A percentile compares a stretch with the other conserved stretches of the same genome.
Evolutionary conservation across 345 rosid genomes (phyloP).

Genomic region (Turritis glabra): DNA sequence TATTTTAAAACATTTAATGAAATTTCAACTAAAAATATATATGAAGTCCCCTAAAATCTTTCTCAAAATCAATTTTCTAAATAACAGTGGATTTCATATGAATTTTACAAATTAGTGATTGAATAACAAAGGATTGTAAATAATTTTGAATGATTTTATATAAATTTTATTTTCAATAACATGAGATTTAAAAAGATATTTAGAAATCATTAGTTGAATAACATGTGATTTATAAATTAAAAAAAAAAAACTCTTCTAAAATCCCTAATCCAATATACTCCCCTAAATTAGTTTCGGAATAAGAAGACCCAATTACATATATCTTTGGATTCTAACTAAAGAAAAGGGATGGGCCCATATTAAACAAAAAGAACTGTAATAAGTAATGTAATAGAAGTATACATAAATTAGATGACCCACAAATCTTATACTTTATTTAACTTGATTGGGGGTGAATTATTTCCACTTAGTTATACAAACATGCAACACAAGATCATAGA

Average conservation of each 20-base stretch:
- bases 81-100: too few species aligned
- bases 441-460: conserved; percentile 2
- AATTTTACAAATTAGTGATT: too few species aligned
- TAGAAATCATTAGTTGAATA: not conserved
- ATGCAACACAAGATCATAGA: conserved; percentile 12
- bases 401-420: not conserved
- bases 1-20: too few species aligned
- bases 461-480: conserved; percentile 3
- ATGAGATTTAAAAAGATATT: not conserved
- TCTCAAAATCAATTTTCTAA: too few species aligned
- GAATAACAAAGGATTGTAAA: not conserved
- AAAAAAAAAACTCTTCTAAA: too few species aligned
- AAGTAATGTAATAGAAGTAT: not conserved
- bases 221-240: not conserved
- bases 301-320: not conserved
- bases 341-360: not conserved
- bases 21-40: too few species aligned
- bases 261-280: too few species aligned
- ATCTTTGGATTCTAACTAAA: not conserved
- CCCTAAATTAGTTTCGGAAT: not conserved
- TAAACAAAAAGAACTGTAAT: not conserved
- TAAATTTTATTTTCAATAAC: not conserved
- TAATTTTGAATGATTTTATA: too few species aligned
- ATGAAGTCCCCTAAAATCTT: too few species aligned
- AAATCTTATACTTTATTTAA: conserved; percentile 8